phyloP scores from a whole-genome alignment of 371 early-diverging fungal species.

The Blastocladiella emersonii region DNA sequence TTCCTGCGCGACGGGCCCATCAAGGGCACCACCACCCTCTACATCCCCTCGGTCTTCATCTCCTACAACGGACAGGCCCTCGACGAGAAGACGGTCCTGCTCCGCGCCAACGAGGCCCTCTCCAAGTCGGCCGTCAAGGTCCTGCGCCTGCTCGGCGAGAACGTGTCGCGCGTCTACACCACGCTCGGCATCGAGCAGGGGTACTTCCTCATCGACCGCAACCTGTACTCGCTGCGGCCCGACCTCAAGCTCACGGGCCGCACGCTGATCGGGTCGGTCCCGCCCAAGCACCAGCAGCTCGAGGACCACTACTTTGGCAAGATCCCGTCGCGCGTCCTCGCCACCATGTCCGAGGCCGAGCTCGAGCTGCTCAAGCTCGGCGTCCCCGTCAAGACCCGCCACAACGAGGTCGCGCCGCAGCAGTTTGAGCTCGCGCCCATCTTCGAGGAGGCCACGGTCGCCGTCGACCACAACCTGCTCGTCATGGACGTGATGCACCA shows the following conservation, averaged over 20 bases:
- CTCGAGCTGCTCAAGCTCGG: constrained; percentile 85
- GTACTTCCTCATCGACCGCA: constrained; percentile 92
- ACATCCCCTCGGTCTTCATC: constrained; percentile 94
- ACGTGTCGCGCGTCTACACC: constrained; percentile 64
- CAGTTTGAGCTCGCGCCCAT: constrained; percentile 98
- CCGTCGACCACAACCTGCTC: constrained; percentile 97
- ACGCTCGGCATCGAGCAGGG: constrained; percentile 96
- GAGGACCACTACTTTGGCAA: constrained; percentile 98
- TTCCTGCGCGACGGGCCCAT: constrained; percentile 76
- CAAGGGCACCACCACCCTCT: constrained; percentile 77
- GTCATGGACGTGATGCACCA: constrained; percentile 93
- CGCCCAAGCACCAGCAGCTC: constrained; percentile 94
- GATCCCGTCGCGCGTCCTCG: constrained; percentile 84
- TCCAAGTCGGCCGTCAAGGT: constrained; percentile 64
- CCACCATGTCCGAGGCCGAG: constrained; percentile 83
- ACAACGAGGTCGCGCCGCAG: constrained; percentile 96
- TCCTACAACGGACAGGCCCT: constrained; percentile 97
- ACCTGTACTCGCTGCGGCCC: constrained; percentile 76
- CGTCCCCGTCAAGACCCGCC: constrained; percentile 95
- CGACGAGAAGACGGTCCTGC: constrained; percentile 93
- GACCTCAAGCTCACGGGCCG: constrained; percentile 94
- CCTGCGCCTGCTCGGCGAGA: constrained; percentile 49
- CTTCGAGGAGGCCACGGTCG: constrained; percentile 87
- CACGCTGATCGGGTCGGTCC: constrained; percentile 80
- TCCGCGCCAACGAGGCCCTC: constrained; percentile 76